Conservation (phyloP, 208 protist genomes). For the Acanthamoeba divionensis region DNA sequence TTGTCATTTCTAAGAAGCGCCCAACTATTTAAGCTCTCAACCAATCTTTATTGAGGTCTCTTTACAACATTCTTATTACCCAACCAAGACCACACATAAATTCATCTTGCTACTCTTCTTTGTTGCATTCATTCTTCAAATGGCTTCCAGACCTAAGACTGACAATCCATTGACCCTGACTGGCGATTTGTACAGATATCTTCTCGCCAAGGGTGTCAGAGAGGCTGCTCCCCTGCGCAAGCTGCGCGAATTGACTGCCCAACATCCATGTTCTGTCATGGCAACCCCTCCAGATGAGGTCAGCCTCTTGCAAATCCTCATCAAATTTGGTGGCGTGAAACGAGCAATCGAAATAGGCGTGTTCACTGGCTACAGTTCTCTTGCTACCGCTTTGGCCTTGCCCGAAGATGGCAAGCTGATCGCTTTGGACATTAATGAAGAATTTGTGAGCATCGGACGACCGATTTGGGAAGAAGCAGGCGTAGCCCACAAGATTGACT, state of each 20-base stretch:
- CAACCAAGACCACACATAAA: too few species aligned
- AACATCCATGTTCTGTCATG: not conserved
- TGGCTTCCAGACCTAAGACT: too few species aligned
- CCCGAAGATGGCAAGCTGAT: slow-evolving; percentile 70
- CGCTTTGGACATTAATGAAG: slow-evolving; percentile 73
- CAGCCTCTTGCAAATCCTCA: not conserved
- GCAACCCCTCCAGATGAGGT: slow-evolving; percentile 9
- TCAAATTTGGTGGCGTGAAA: not conserved
- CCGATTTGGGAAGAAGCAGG: slow-evolving; percentile 70
- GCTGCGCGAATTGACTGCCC: not conserved
- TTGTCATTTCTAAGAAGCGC: too few species aligned
- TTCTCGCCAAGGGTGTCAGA: slow-evolving; percentile 5
- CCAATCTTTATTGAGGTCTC: too few species aligned
- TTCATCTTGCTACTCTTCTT: too few species aligned
- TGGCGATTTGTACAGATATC: not conserved
- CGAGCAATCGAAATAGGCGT: slow-evolving; percentile 74
- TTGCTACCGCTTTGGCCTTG: slow-evolving; percentile 69
- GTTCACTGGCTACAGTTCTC: slow-evolving; percentile 75
- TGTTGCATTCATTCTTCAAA: too few species aligned
- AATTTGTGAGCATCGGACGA: slow-evolving; percentile 68
- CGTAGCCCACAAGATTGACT: slow-evolving; percentile 77
- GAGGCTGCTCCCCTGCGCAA: not conserved
- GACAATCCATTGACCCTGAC: not conserved
- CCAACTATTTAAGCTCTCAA: too few species aligned
- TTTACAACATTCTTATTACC: too few species aligned